phyloP scores from a whole-genome alignment of 2,329 filamentous ascomycete species.

The Chalaropsis ovoidea region DNA sequence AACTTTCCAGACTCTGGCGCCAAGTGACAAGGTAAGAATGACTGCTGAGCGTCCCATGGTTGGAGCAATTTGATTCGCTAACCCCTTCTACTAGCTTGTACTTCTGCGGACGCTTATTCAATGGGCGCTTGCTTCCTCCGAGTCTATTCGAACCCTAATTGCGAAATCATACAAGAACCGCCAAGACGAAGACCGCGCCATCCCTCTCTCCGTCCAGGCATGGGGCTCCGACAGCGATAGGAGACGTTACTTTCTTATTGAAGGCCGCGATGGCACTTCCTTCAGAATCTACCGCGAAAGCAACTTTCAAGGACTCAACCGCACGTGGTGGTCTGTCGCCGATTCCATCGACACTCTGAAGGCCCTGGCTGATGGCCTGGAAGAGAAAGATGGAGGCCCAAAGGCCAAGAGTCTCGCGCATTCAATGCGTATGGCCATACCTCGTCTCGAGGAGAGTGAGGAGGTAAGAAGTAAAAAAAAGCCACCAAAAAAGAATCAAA shows the following conservation, averaged over 20 bases:
- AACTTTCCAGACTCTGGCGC: slow-evolving; percentile 72
- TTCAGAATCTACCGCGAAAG: slow-evolving; percentile 93
- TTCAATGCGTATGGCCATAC: slow-evolving; percentile 68
- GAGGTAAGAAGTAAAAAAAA: slow-evolving; percentile 48
- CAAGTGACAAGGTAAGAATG: slow-evolving; percentile 62
- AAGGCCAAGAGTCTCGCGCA: slow-evolving; percentile 68
- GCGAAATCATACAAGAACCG: slow-evolving; percentile 81
- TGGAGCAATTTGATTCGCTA: neutral
- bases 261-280: slow-evolving; percentile 85
- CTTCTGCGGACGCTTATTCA: slow-evolving; percentile 73
- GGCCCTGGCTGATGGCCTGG: slow-evolving; percentile 63
- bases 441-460: slow-evolving; percentile 85
- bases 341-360: slow-evolving; percentile 81
- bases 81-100: slow-evolving; percentile 51
- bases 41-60: neutral
- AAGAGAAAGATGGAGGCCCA: slow-evolving; percentile 65
- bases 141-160: slow-evolving; percentile 68
- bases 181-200: slow-evolving; percentile 68
- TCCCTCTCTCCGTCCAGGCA: slow-evolving; percentile 77
- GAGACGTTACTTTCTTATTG: slow-evolving; percentile 84
- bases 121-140: slow-evolving; percentile 84
- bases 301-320: slow-evolving; percentile 63
- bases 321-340: slow-evolving; percentile 87
- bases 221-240: slow-evolving; percentile 88
- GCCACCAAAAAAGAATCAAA: neutral